Evolutionary conservation across 768 basidiomycete species (phyloP).

Genomic region (Lepiota venenata): DNA sequence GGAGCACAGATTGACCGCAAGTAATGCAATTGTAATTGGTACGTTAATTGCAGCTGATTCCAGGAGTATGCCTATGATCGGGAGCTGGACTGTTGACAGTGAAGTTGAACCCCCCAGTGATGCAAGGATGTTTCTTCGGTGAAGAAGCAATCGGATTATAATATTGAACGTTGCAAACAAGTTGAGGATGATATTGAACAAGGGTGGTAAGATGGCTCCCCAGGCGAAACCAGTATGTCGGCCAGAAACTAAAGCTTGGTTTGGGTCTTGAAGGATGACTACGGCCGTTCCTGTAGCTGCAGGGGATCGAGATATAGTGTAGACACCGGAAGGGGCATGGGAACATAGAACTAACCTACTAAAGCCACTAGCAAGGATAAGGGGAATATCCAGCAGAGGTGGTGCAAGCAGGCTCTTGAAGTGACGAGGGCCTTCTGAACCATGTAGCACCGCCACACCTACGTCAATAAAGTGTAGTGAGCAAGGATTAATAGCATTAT

Average conservation of each 20-base stretch:
- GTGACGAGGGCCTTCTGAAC: background rate
- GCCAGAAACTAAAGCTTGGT: background rate
- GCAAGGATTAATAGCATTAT: too few species aligned
- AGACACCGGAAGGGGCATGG: too few species aligned
- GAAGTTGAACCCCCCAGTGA: background rate
- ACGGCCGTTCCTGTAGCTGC: too few species aligned
- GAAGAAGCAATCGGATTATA: background rate
- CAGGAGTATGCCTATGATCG: background rate
- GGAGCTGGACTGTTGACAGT: background rate
- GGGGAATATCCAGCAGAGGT: too few species aligned
- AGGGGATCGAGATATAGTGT: too few species aligned
- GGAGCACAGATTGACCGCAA: background rate
- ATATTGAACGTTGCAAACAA: constrained; percentile 1
- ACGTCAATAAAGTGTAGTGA: background rate
- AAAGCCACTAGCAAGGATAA: background rate
- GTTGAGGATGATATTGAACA: constrained; percentile 2
- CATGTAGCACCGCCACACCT: constrained; percentile 9
- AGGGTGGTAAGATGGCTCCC: background rate
- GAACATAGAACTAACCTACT: background rate
- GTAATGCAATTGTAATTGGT: background rate
- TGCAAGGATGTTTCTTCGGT: background rate
- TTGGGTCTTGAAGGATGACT: too few species aligned
- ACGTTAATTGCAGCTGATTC: constrained; percentile 1
- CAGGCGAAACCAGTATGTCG: background rate
- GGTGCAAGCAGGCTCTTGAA: background rate